Conservation (phyloP, 768 basidiomycete genomes). For the Neoboletus brunneissimus region DNA sequence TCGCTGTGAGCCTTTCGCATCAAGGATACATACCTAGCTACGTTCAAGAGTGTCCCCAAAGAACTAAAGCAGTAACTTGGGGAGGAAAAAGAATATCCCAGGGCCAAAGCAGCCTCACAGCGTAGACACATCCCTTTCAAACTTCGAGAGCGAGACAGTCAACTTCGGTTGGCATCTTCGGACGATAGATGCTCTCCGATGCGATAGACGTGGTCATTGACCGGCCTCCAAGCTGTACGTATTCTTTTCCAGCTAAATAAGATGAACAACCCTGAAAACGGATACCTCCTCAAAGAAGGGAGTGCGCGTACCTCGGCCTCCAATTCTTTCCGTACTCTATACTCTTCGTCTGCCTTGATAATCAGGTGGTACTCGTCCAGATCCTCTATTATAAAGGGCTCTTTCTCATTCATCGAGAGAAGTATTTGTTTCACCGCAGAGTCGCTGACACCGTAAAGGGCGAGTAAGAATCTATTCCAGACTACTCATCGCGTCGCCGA, state of each 20-base stretch:
- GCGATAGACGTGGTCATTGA: conserved; percentile 7
- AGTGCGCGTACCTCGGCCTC: conserved; percentile 60
- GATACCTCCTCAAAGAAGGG: background rate
- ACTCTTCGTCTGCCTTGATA: conserved; percentile 81
- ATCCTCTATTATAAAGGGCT: conserved; percentile 82
- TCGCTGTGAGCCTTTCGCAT: background rate
- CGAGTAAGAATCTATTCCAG: background rate
- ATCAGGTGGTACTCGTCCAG: conserved; percentile 81
- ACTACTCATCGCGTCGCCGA: background rate
- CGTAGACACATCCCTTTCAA: background rate
- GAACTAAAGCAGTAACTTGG: background rate
- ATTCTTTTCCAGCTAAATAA: conserved; percentile 73
- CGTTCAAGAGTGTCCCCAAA: background rate
- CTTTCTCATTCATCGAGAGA: conserved; percentile 75
- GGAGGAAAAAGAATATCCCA: background rate
- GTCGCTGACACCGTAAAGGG: conserved; percentile 48
- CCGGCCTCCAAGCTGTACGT: conserved; percentile 66
- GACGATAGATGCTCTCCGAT: background rate
- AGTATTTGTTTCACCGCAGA: conserved; percentile 89
- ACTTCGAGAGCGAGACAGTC: background rate
- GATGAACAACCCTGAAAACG: background rate
- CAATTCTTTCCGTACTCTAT: conserved; percentile 64
- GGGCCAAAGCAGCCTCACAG: background rate
- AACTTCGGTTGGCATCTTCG: background rate
- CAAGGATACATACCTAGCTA: background rate